A percentile compares a stretch with the other conserved stretches of the same genome.
These are phyloP conservation scores for Pythium brachiatum DNA, from an alignment of 352 stramenopile genomes.

Conservation along the genomic window DNA sequence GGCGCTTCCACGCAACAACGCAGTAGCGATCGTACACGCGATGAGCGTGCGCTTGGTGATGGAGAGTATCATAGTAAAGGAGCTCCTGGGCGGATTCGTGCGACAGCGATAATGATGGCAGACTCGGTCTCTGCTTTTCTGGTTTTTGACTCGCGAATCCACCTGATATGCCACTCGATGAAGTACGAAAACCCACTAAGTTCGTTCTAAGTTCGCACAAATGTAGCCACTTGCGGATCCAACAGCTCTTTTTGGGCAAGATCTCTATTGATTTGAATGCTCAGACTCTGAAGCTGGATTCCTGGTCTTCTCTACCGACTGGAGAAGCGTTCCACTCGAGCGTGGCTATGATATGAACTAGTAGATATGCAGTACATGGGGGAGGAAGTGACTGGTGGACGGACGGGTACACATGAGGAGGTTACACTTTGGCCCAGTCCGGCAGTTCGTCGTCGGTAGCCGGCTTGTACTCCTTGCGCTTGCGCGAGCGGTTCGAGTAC, in stretches of 20 bases:
- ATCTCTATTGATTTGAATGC: too few relatives aligned
- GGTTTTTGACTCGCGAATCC: too few relatives aligned
- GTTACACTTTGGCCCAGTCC: constrained; percentile 25
- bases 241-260: too few relatives aligned
- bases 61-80: neutral
- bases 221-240: too few relatives aligned
- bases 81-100: too few relatives aligned
- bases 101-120: too few relatives aligned
- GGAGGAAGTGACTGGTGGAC: too few relatives aligned
- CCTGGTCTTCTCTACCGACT: neutral
- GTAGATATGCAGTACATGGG: neutral
- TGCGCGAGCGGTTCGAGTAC: constrained; percentile 14
- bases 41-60: neutral
- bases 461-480: constrained; percentile 7
- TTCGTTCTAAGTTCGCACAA: too few relatives aligned
- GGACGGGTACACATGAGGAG: neutral
- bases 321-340: neutral
- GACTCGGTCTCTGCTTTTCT: too few relatives aligned
- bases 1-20: neutral
- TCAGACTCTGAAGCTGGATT: too few relatives aligned
- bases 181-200: too few relatives aligned
- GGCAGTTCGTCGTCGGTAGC: constrained; percentile 22
- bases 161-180: too few relatives aligned
- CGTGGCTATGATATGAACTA: neutral
- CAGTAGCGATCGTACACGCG: neutral